Evolutionary conservation across 1,139 yeast genomes (phyloP).

Genomic region (Suzukiozyma palmioleophila): DNA sequence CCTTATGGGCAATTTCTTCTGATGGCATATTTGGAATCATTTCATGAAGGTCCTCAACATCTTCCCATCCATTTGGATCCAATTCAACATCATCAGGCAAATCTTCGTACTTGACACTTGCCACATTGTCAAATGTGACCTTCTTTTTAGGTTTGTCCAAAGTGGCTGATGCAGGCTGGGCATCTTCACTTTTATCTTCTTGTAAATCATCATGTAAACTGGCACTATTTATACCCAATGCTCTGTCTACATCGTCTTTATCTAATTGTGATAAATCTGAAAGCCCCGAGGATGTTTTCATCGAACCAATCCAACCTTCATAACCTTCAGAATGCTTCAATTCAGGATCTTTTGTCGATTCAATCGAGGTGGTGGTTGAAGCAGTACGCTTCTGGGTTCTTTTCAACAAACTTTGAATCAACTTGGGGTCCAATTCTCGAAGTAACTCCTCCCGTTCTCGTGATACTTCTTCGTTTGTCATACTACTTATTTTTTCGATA

Average conservation of each 20-base stretch:
- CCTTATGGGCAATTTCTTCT: conserved; percentile 35
- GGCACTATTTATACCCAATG: conserved; percentile 26
- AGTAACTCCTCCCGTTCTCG: conserved; percentile 65
- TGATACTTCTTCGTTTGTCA: conserved; percentile 65
- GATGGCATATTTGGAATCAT: conserved; percentile 17
- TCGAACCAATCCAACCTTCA: conserved; percentile 74
- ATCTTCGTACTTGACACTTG: conserved; percentile 39
- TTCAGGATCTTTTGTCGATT: conserved; percentile 10
- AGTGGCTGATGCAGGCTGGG: neutral
- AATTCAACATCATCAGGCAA: conserved; percentile 19
- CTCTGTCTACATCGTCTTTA: conserved; percentile 34
- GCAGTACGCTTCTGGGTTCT: conserved; percentile 28
- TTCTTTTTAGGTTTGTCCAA: conserved; percentile 17
- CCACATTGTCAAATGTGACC: conserved; percentile 21
- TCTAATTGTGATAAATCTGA: conserved; percentile 33
- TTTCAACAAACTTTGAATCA: conserved; percentile 53
- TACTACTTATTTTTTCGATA: conserved; percentile 51
- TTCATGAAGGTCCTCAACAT: conserved; percentile 33
- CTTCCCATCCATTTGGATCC: conserved; percentile 43
- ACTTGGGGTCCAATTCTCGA: conserved; percentile 61
- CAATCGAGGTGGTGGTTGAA: conserved; percentile 8
- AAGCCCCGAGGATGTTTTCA: conserved; percentile 33
- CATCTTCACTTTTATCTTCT: conserved; percentile 1
- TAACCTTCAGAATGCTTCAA: conserved; percentile 61
- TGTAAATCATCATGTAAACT: conserved; percentile 10